Evolutionary conservation across 2,329 filamentous ascomycete genomes (phyloP), one percentile per base, ranked within the genome.

Genomic region (Penicillium sp.): DNA sequence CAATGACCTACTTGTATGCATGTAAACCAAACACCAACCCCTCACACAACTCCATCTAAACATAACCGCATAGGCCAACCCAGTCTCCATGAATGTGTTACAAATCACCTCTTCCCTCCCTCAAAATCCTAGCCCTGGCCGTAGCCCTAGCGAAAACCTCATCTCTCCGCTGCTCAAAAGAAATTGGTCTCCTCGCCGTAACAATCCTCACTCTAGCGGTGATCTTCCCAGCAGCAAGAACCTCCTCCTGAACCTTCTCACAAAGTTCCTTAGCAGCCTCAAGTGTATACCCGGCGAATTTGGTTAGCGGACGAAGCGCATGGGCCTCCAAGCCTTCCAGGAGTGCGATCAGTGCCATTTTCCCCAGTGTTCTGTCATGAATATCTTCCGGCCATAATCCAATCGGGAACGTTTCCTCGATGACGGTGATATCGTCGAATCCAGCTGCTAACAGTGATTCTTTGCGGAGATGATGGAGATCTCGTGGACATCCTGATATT

Each of bases 401-500:
- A 16, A 78, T 64, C 6, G 75, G 75, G 8, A 77, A 63, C 3
- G 68, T 70, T 43, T 73, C 65, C 47, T 77, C 74, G 3, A 72
- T 72, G 1, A 73, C 73, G 22, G 68, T 66, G 5, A 79, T 69
- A 35, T 80, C 73, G 16, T 70, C 73, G 58, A 82, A 80, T 1
- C 80, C 79, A 0, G 76, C 78, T 27, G 73, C 71, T 42, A 70
- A 68, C 4, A 82, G 70, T 14, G 73, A 69, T 0, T 69, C 61
- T 4, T 71, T 70, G 11, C 72, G 68, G 58, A 82, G 71, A 66
- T 82, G 81, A 54, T 68, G 71, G 2, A 76, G 68, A 13, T 75
- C 75, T 4, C 79, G 70, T 1, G 76, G 76, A 10, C 71, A 73
- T 0, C 78, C 77, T 0, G 73, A 65, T 22, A 70, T 71, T 47